phyloP scores from a whole-genome alignment of 352 stramenopile genomes.

The Globisporangium middletonii region DNA sequence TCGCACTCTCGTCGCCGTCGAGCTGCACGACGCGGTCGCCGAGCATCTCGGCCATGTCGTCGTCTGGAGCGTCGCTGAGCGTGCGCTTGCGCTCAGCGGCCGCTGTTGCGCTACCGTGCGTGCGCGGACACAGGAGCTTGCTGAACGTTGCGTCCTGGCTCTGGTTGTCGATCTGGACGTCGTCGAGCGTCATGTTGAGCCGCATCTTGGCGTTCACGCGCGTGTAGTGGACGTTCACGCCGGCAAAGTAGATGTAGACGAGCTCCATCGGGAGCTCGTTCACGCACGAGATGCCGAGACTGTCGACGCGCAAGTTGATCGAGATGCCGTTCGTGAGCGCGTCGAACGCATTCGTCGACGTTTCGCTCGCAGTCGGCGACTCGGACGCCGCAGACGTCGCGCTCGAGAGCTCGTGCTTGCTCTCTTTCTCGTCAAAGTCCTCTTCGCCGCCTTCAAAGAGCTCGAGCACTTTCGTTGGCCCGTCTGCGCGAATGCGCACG shows the following conservation, averaged over 20 bases:
- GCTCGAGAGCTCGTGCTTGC: slow-evolving; percentile 69
- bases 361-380: slow-evolving; percentile 65
- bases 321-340: slow-evolving; percentile 58
- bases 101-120: slow-evolving; percentile 22
- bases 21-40: slow-evolving; percentile 19
- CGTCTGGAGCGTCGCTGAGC: slow-evolving; percentile 21
- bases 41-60: slow-evolving; percentile 44
- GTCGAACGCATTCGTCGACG: slow-evolving; percentile 69
- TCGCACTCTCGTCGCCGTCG: slow-evolving; percentile 10
- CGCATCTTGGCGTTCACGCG: slow-evolving; percentile 80
- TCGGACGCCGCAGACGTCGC: slow-evolving; percentile 50
- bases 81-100: slow-evolving; percentile 29
- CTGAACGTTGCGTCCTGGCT: slow-evolving; percentile 78
- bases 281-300: slow-evolving; percentile 82
- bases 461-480: slow-evolving; percentile 88
- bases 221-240: slow-evolving; percentile 72
- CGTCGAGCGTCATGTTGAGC: slow-evolving; percentile 78
- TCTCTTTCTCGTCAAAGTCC: slow-evolving; percentile 82
- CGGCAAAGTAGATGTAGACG: slow-evolving; percentile 81
- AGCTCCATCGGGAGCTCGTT: slow-evolving; percentile 85
- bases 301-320: slow-evolving; percentile 64
- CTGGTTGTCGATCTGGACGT: slow-evolving; percentile 87
- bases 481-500: slow-evolving; percentile 80
- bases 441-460: slow-evolving; percentile 85
- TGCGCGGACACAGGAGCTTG: slow-evolving; percentile 74